phyloP scores from a whole-genome alignment of 2,329 filamentous ascomycete genomes.

The Colletotrichum theobromicola region DNA sequence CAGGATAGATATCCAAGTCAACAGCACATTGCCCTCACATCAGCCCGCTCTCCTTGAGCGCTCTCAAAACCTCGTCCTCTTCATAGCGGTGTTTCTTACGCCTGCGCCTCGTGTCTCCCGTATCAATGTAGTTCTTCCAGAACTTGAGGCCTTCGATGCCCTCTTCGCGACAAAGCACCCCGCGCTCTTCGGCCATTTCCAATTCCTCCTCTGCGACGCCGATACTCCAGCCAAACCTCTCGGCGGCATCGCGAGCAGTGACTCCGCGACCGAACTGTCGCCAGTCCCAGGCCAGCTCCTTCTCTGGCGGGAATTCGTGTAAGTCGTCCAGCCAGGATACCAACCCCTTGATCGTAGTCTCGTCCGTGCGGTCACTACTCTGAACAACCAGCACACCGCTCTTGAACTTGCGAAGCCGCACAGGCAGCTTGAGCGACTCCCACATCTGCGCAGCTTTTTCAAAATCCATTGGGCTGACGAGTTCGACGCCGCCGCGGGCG shows the following conservation, averaged over 20 bases:
- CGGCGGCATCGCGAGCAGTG: constrained; percentile 87
- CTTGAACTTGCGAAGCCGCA: constrained; percentile 87
- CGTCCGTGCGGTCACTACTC: constrained; percentile 84
- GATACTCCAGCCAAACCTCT: constrained; percentile 95
- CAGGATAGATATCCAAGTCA: constrained; percentile 12
- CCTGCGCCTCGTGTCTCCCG: constrained; percentile 39
- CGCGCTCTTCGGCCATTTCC: constrained; percentile 94
- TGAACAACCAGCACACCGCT: constrained; percentile 96
- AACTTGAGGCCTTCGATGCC: constrained; percentile 90
- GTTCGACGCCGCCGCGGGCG: constrained; percentile 88
- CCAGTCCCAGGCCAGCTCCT: constrained; percentile 78
- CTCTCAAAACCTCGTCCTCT: constrained; percentile 46
- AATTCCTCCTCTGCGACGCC: constrained; percentile 95
- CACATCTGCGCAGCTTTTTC: constrained; percentile 88
- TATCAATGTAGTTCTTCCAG: constrained; percentile 81
- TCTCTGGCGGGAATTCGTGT: constrained; percentile 67
- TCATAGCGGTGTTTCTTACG: constrained; percentile 31
- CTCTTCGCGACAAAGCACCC: constrained; percentile 87
- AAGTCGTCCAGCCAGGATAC: constrained; percentile 79
- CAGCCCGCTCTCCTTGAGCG: constrained; percentile 48
- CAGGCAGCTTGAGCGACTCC: constrained; percentile 85
- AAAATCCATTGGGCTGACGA: constrained; percentile 91
- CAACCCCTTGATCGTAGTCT: constrained; percentile 81
- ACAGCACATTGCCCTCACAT: constrained; percentile 22
- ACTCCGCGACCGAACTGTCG: constrained; percentile 80